Evolutionary conservation across 139 green algal genomes (phyloP).

Genomic region (Chlamydomonas incerta): DNA sequence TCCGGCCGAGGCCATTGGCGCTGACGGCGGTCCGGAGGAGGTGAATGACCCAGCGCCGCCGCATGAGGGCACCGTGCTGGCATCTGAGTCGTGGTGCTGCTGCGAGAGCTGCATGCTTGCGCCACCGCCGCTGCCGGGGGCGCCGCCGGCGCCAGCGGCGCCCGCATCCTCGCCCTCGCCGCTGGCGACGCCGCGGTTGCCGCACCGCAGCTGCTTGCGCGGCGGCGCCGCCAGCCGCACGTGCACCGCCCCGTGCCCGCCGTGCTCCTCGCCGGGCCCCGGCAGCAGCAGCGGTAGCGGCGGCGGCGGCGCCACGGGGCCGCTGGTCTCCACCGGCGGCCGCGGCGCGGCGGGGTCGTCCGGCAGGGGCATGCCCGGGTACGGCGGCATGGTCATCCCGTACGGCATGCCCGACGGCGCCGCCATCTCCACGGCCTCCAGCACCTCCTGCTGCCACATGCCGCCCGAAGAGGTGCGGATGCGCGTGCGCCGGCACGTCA

Average conservation of each 20-base stretch:
- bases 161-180: neutral
- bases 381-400: conserved; percentile 5
- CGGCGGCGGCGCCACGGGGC: neutral
- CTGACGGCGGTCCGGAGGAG: no score
- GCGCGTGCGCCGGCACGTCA: conserved; percentile 20
- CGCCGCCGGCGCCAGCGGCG: neutral
- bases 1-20: no score
- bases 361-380: neutral
- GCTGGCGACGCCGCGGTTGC: conserved; percentile 4
- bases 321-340: neutral
- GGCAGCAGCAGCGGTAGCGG: neutral
- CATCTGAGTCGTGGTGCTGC: no score
- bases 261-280: no score
- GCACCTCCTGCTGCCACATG: conserved; percentile 34
- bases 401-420: neutral
- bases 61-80: no score
- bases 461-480: conserved; percentile 31
- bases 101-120: neutral
- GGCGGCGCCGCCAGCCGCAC: neutral
- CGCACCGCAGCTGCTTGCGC: conserved; percentile 25
- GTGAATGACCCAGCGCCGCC: no score
- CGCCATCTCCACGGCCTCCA: conserved; percentile 17
- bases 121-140: neutral
- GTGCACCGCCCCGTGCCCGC: no score
- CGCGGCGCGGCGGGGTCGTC: neutral